These are phyloP conservation scores for Huntiella savannae DNA, from an alignment of 2,329 filamentous ascomycete species.

Conservation along the genomic window DNA sequence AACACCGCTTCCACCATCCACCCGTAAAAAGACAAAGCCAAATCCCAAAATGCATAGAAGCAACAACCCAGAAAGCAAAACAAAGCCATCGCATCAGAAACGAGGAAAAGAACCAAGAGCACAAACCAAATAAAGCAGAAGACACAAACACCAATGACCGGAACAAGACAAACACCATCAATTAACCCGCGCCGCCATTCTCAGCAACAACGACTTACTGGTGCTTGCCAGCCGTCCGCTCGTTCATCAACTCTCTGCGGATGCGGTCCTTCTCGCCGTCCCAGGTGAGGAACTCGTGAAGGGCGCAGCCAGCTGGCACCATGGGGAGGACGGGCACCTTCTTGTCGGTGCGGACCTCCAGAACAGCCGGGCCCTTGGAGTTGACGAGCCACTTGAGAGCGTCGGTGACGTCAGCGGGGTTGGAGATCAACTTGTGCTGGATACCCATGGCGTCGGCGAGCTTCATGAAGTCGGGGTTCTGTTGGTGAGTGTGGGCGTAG, in stretches of 20 bases:
- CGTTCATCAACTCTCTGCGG: conserved; percentile 46
- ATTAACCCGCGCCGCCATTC: background rate
- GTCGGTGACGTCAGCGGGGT: conserved; percentile 59
- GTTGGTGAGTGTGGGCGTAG: conserved; percentile 72
- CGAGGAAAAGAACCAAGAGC: background rate
- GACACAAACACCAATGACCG: background rate
- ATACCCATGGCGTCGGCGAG: conserved; percentile 81
- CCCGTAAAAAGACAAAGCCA: background rate
- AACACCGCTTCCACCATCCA: too few relatives aligned
- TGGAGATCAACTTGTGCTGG: conserved; percentile 49
- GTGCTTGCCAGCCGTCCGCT: conserved; percentile 37
- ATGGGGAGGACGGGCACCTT: conserved; percentile 93
- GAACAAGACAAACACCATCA: too few relatives aligned
- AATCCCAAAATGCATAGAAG: background rate
- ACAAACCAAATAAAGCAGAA: background rate
- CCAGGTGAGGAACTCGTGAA: conserved; percentile 88
- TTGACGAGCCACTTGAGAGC: conserved; percentile 69
- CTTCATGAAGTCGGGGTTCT: conserved; percentile 84
- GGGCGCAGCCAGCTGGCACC: conserved; percentile 71
- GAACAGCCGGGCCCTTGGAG: conserved; percentile 61
- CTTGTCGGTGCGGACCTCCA: conserved; percentile 83
- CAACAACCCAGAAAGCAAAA: background rate
- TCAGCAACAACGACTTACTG: conserved; percentile 12
- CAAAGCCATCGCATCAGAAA: conserved; percentile 1
- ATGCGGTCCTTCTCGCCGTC: conserved; percentile 54